Percentiles rank a stretch among this genome's conserved stretches.
These are phyloP conservation scores for Blastomyces silverae DNA, from an alignment of 2,329 filamentous ascomycete genomes.

Conservation along the genomic window DNA sequence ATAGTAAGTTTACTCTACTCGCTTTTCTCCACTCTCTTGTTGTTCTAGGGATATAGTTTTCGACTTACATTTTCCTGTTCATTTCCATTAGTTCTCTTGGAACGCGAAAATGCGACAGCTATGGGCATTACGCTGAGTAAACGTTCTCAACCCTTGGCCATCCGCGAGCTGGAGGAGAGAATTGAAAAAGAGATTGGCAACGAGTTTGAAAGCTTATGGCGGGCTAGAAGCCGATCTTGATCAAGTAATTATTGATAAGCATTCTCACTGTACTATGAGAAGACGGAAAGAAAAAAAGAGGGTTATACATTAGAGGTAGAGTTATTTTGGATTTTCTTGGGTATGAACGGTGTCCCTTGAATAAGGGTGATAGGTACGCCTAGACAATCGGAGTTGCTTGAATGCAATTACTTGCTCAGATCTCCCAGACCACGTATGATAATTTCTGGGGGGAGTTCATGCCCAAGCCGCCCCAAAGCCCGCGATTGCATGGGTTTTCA, in stretches of 20 bases:
- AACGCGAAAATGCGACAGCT: slow-evolving; percentile 31
- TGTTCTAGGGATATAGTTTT: not conserved
- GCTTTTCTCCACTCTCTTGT: not conserved
- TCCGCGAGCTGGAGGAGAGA: slow-evolving; percentile 27
- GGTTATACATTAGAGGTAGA: not conserved
- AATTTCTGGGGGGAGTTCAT: not conserved
- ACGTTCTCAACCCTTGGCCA: slow-evolving; percentile 23
- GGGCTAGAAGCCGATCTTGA: not conserved
- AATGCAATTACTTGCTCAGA: not conserved
- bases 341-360: not conserved
- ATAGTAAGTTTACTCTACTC: slow-evolving; percentile 41
- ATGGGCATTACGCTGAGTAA: slow-evolving; percentile 26
- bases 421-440: not conserved
- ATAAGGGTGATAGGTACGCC: not conserved
- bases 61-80: not conserved
- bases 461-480: not conserved
- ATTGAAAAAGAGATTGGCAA: slow-evolving; percentile 28
- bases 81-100: slow-evolving; percentile 23
- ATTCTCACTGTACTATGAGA: not conserved
- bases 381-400: not conserved
- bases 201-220: slow-evolving; percentile 29
- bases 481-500: not conserved
- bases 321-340: not conserved
- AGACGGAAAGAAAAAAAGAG: not conserved
- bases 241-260: not conserved